Conservation (phyloP, 805 yeast genomes). For the Saccharomycopsis schoenii region DNA sequence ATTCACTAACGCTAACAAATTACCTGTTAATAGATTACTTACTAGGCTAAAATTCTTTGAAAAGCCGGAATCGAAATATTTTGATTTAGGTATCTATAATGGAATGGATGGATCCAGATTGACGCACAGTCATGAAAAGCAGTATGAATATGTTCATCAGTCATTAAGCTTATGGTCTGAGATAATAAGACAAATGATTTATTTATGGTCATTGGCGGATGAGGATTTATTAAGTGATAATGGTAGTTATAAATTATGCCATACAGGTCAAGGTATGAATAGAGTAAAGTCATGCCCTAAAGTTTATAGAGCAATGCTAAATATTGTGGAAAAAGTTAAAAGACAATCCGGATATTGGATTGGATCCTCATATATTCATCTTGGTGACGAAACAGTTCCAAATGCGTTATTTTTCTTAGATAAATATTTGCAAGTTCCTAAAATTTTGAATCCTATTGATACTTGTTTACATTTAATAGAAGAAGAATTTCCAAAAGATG, state of each 20-base stretch:
- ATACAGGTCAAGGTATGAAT: constrained; percentile 77
- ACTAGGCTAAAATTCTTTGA: constrained; percentile 40
- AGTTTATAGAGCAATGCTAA: constrained; percentile 61
- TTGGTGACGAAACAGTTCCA: constrained; percentile 80
- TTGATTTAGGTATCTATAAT: constrained; percentile 50
- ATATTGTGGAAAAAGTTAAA: constrained; percentile 57
- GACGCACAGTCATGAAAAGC: constrained; percentile 65
- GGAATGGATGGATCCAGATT: constrained; percentile 64
- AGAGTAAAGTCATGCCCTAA: constrained; percentile 67
- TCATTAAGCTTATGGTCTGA: constrained; percentile 68
- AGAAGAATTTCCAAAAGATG: constrained; percentile 38
- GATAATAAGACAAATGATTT: constrained; percentile 69
- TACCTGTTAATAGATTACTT: constrained; percentile 57
- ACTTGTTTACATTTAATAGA: constrained; percentile 47
- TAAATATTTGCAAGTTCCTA: constrained; percentile 72
- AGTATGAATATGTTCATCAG: constrained; percentile 65
- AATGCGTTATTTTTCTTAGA: constrained; percentile 72
- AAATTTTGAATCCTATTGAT: constrained; percentile 65
- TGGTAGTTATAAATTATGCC: constrained; percentile 44
- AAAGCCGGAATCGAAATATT: constrained; percentile 33
- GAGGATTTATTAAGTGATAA: constrained; percentile 51
- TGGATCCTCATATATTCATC: constrained; percentile 70
- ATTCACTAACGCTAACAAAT: constrained; percentile 56
- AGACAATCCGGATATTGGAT: constrained; percentile 58
- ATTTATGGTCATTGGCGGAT: constrained; percentile 70